Conservation (phyloP, 495 filamentous ascomycete genomes). For the Daldinia decipiens region DNA sequence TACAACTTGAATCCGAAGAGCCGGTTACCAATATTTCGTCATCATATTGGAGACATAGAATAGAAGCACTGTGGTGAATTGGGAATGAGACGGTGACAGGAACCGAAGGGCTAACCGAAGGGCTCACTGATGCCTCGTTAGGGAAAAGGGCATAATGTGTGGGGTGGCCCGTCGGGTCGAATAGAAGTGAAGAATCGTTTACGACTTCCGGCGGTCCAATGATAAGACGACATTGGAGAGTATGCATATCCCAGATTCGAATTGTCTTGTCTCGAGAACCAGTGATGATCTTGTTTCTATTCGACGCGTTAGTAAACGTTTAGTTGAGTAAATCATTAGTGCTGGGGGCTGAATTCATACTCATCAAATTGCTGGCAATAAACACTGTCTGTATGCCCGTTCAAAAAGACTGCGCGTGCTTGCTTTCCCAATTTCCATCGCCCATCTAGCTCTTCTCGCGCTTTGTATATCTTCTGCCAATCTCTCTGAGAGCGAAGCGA, state of each 20-base stretch:
- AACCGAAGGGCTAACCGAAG: slow-evolving; percentile 52
- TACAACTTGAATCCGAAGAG: slow-evolving; percentile 90
- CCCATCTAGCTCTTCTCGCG: slow-evolving; percentile 75
- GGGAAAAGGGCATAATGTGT: slow-evolving; percentile 59
- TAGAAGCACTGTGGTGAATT: slow-evolving; percentile 82
- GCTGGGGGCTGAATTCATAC: slow-evolving; percentile 57
- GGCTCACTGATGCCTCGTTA: slow-evolving; percentile 46
- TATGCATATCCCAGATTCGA: slow-evolving; percentile 92
- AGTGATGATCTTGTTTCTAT: slow-evolving; percentile 91
- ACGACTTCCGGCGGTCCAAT: slow-evolving; percentile 70
- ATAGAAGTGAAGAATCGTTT: slow-evolving; percentile 55
- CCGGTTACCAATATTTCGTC: slow-evolving; percentile 92
- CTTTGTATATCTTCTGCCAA: slow-evolving; percentile 88
- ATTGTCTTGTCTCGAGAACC: slow-evolving; percentile 95
- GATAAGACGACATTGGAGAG: slow-evolving; percentile 80
- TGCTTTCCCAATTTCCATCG: slow-evolving; percentile 79
- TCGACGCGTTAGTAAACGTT: slow-evolving; percentile 35
- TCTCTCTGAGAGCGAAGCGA: slow-evolving; percentile 64
- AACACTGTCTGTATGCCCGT: slow-evolving; percentile 92
- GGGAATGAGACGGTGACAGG: slow-evolving; percentile 61
- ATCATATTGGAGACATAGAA: slow-evolving; percentile 95
- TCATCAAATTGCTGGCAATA: slow-evolving; percentile 99
- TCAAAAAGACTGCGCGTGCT: slow-evolving; percentile 84
- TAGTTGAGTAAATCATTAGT: background rate
- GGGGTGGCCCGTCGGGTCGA: slow-evolving; percentile 54